Base-by-base conservation (phyloP, 2,329 filamentous ascomycete species). In the Trichoderma polysporum region DNA sequence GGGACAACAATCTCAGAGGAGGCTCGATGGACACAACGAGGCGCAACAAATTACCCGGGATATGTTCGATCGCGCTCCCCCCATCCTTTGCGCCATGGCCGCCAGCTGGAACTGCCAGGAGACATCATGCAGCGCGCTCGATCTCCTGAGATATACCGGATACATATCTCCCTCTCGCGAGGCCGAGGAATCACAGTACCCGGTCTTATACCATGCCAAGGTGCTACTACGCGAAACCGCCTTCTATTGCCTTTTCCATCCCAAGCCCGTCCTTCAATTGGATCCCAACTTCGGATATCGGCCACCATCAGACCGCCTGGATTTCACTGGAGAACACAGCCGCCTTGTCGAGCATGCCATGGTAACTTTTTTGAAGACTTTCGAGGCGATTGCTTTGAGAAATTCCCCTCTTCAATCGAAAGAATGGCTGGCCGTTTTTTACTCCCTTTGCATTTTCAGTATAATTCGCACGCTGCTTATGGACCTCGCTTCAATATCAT, bases 401-500 rank as follows among this genome's bases (percentile, higher is more conserved):
- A 76, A 76, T 35, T 74, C 76, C n/a, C 74, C 76, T 5, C 73
- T 80, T 25, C 78, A 79, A 27, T 76, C 80, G 9, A 80, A 79
- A 69, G 78, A 78, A 64, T 86, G 84, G 81, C 73, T 86, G 17
- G 83, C 85, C 2, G 73, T 82, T 4, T 86, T 87, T 68, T 77
- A 85, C 58, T 83, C 86, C 13, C 74, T 88, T 19, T 87, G 85
- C 73, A 83, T 88, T n/a, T 86, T 88, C 71, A 87, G 85, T 72
- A 78, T 85, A 31, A 80, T 84, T 22, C 81, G 82, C 57, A 84
- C 84, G 1, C 79, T 88, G 1, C 75, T 87, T 5, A 76, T 82
- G 17, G 83, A 86, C 65, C 76, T 84, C 56, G 67, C 39, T 62
- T 70, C 37, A 60, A 71, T 41, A 64, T 65, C 22, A 56, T 66